These are phyloP conservation scores for Blastosporella zonata DNA, from an alignment of 1,284 basidiomycete species.

Conservation along the genomic window DNA sequence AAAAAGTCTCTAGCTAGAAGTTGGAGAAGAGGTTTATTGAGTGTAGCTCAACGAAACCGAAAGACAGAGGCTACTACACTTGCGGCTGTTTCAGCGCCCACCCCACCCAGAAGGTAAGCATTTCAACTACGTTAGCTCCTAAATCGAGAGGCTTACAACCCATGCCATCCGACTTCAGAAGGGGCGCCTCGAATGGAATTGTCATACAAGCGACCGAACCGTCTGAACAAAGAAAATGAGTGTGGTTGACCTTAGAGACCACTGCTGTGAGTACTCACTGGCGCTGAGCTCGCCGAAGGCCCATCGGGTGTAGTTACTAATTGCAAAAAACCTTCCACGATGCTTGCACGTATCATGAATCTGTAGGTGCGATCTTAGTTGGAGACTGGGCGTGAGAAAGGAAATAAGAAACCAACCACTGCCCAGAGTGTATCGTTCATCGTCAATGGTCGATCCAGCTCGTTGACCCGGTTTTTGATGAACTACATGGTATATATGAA, in stretches of 20 bases:
- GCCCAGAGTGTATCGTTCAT: conserved; percentile 24
- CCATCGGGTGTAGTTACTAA: conserved; percentile 26
- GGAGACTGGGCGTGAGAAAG: background rate
- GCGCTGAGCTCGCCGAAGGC: conserved; percentile 22
- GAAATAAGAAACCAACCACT: conserved; percentile 18
- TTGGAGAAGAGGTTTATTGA: too few species aligned
- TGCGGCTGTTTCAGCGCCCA: background rate
- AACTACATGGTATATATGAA: conserved; percentile 13
- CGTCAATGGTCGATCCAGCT: conserved; percentile 16
- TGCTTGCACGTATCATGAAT: conserved; percentile 23
- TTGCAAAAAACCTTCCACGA: conserved; percentile 22
- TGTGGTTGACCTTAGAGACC: background rate
- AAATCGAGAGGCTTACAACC: background rate
- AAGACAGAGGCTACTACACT: too few species aligned
- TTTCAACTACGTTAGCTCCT: conserved; percentile 19
- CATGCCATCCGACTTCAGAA: conserved; percentile 13
- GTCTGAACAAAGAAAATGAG: conserved; percentile 5
- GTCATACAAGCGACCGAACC: conserved; percentile 12
- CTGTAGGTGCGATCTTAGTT: conserved; percentile 9
- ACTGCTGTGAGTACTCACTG: conserved; percentile 10
- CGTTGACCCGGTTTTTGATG: conserved; percentile 9
- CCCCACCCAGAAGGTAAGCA: conserved; percentile 19
- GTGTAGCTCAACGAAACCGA: too few species aligned
- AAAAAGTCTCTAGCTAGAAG: too few species aligned
- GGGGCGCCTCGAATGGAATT: conserved; percentile 15